Evolutionary conservation across 805 yeast genomes (phyloP).

Genomic region (Barnettozyma siamensis): DNA sequence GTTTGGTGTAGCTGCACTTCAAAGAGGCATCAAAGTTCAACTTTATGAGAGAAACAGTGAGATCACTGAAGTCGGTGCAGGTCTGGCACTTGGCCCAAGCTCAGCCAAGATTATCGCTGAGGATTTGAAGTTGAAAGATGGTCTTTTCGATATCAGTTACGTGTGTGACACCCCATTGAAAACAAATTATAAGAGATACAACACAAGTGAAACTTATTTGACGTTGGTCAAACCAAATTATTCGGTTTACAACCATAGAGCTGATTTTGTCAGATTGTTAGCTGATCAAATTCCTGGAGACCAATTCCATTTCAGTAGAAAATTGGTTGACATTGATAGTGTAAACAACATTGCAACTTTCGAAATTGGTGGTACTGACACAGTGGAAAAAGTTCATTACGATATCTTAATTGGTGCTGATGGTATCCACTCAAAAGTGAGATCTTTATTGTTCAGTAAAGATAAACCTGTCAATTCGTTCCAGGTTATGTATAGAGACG

Average conservation of each 20-base stretch:
- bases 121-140: conserved; percentile 1
- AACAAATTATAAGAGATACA: background rate
- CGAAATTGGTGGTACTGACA: background rate
- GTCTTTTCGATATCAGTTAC: background rate
- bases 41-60: conserved; percentile 2
- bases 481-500: conserved; percentile 1
- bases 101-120: conserved; percentile 1
- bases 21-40: conserved; percentile 1
- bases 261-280: background rate
- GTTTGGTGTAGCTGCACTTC: background rate
- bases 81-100: conserved; percentile 3
- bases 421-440: conserved; percentile 1
- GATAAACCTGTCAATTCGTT: conserved; percentile 1
- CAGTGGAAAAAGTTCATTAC: background rate
- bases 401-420: conserved; percentile 1
- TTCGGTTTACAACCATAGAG: background rate
- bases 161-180: background rate
- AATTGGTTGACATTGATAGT: background rate
- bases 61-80: conserved; percentile 6
- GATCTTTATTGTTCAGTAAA: background rate
- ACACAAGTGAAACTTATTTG: background rate
- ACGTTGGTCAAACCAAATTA: background rate
- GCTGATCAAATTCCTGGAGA: background rate
- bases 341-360: background rate
- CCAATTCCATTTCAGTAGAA: background rate